These are phyloP conservation scores for Malassezia slooffiae DNA, from an alignment of 1,284 basidiomycete genomes.

Conservation along the genomic window DNA sequence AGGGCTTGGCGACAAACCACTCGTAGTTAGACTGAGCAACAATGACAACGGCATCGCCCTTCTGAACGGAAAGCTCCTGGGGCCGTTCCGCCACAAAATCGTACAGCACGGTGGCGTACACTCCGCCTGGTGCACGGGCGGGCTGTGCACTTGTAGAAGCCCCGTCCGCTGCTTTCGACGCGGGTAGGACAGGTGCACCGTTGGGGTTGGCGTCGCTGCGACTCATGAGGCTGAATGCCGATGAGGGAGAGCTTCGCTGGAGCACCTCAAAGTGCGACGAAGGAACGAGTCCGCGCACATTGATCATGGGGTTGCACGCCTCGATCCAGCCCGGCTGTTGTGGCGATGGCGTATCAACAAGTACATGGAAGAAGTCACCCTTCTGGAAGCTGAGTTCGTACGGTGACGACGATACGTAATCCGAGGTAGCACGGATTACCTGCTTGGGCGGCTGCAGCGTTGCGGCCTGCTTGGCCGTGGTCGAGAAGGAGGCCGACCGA, in stretches of 20 bases:
- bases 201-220: constrained; percentile 27
- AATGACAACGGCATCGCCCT: constrained; percentile 77
- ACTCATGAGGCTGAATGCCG: background rate
- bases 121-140: background rate
- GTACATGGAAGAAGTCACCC: constrained; percentile 96
- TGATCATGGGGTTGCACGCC: constrained; percentile 64
- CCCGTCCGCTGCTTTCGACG: constrained; percentile 10
- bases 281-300: constrained; percentile 82
- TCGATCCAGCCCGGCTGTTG: constrained; percentile 48
- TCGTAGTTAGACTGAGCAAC: constrained; percentile 41
- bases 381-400: constrained; percentile 81
- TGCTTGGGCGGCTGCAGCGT: constrained; percentile 66
- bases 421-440: constrained; percentile 74
- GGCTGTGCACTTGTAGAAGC: background rate
- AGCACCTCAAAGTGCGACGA: constrained; percentile 62
- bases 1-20: constrained; percentile 68
- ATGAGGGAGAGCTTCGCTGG: constrained; percentile 29
- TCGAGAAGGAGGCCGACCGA: constrained; percentile 18
- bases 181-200: constrained; percentile 29
- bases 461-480: constrained; percentile 19
- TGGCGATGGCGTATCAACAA: constrained; percentile 56
- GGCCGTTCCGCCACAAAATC: constrained; percentile 88
- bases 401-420: constrained; percentile 63
- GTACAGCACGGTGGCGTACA: constrained; percentile 72
- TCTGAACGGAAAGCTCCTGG: constrained; percentile 88